Percentiles rank a stretch among this genome's conserved stretches.
phyloP scores from a whole-genome alignment of 2,329 filamentous ascomycete species.

The Claviceps pusilla region DNA sequence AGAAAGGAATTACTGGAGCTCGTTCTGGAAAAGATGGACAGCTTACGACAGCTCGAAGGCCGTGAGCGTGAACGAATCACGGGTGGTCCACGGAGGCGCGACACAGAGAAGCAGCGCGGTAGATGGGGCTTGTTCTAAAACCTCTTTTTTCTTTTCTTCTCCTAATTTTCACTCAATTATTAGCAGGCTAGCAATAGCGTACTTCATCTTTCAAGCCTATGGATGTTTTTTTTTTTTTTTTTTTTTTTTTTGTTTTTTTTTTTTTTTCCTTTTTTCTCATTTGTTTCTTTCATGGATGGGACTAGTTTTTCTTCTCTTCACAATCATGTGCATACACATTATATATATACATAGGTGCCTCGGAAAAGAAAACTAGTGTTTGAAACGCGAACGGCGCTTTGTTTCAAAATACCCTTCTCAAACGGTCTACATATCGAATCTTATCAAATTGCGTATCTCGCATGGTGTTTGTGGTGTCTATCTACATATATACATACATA shows the following conservation, averaged over 20 bases:
- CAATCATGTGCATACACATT: neutral
- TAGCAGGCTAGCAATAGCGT: neutral
- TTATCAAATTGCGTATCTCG: neutral
- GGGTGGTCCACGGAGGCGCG: conserved; percentile 8
- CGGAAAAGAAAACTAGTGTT: neutral
- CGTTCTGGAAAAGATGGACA: conserved; percentile 91
- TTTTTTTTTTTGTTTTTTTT: neutral
- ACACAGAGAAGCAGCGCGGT: conserved; percentile 25
- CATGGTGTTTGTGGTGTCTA: neutral
- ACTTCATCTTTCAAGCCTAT: neutral
- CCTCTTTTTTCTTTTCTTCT: neutral
- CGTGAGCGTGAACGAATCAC: conserved; percentile 42
- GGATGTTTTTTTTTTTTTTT: neutral
- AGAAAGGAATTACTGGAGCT: conserved; percentile 87
- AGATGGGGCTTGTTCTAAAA: conserved; percentile 35
- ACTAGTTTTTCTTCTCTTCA: neutral
- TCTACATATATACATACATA: too few species aligned
- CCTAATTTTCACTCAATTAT: neutral
- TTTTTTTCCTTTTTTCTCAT: neutral
- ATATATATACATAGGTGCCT: neutral
- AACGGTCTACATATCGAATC: neutral
- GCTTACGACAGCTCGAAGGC: conserved; percentile 68
- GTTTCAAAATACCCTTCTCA: neutral
- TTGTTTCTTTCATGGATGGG: neutral
- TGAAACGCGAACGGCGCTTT: neutral